These are phyloP conservation scores for Oryza officinalis DNA, from an alignment of 176 grass and related monocot species.

Conservation along the genomic window DNA sequence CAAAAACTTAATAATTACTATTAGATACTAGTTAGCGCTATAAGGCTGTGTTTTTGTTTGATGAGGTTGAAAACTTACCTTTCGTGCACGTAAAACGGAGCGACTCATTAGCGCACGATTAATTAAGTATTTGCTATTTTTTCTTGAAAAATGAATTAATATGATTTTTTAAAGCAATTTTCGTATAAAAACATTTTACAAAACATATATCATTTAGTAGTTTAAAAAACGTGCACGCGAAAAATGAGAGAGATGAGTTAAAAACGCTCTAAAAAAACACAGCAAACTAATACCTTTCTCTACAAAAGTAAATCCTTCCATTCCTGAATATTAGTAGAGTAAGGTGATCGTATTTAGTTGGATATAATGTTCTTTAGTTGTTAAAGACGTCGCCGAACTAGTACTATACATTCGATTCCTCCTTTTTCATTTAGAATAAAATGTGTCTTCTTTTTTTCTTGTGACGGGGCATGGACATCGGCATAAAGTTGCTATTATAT, in stretches of 20 bases:
- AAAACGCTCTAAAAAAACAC: no score
- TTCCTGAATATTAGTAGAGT: neutral
- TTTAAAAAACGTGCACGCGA: no score
- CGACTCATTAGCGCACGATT: no score
- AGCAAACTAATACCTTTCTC: neutral
- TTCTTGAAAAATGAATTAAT: no score
- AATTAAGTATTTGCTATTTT: no score
- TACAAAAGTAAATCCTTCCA: neutral
- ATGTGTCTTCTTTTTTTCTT: slow-evolving; percentile 2
- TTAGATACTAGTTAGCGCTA: neutral
- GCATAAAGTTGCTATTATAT: neutral
- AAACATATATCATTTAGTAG: no score
- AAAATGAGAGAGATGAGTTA: no score
- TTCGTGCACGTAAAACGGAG: no score
- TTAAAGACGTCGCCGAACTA: slow-evolving; percentile 25
- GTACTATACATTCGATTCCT: neutral
- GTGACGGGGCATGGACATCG: slow-evolving; percentile 19
- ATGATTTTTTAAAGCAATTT: no score
- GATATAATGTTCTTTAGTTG: neutral
- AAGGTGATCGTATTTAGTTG: neutral
- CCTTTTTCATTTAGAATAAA: neutral
- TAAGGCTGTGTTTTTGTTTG: no score
- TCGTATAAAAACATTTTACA: no score
- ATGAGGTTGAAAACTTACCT: no score
- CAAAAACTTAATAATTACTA: neutral